Conservation (phyloP, 2,329 filamentous ascomycete species). For the Aspergillus fischeri region DNA sequence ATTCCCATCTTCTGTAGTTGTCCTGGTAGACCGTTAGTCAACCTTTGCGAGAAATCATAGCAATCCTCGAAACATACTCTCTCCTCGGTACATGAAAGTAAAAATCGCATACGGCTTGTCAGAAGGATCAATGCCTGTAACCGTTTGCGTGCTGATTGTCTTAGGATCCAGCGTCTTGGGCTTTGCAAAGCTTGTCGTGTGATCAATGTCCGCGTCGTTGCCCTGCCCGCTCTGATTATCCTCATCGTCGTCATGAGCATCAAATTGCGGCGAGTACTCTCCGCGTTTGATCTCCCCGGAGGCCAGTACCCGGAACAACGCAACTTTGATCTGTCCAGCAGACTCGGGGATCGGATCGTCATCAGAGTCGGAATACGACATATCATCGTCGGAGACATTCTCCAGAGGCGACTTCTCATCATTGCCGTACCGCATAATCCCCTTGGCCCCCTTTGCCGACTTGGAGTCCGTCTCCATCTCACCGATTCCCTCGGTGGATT, state of each 20-base stretch:
- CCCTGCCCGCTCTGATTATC: slow-evolving; percentile 52
- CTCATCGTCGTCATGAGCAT: slow-evolving; percentile 92
- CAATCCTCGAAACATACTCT: slow-evolving; percentile 60
- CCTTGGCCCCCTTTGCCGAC: slow-evolving; percentile 38
- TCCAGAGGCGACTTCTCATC: slow-evolving; percentile 73
- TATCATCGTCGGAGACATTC: slow-evolving; percentile 65
- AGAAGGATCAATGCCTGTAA: slow-evolving; percentile 94
- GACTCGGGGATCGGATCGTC: slow-evolving; percentile 87
- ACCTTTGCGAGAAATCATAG: not conserved
- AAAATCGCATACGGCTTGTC: slow-evolving; percentile 96
- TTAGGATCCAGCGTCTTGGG: slow-evolving; percentile 94
- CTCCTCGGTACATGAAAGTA: slow-evolving; percentile 95
- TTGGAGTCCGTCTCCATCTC: slow-evolving; percentile 39
- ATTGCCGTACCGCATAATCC: slow-evolving; percentile 74
- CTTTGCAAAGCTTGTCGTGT: slow-evolving; percentile 96
- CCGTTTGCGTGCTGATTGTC: slow-evolving; percentile 96
- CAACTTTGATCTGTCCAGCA: slow-evolving; percentile 95
- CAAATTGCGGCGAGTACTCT: slow-evolving; percentile 96
- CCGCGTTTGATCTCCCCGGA: slow-evolving; percentile 97
- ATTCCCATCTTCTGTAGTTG: slow-evolving; percentile 98
- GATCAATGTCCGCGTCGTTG: slow-evolving; percentile 78
- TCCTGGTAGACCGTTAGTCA: slow-evolving; percentile 47
- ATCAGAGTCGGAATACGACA: slow-evolving; percentile 65
- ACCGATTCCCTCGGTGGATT: slow-evolving; percentile 55
- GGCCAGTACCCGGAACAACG: slow-evolving; percentile 89